phyloP scores from a whole-genome alignment of 306 rosid species.

The Glycine soja region DNA sequence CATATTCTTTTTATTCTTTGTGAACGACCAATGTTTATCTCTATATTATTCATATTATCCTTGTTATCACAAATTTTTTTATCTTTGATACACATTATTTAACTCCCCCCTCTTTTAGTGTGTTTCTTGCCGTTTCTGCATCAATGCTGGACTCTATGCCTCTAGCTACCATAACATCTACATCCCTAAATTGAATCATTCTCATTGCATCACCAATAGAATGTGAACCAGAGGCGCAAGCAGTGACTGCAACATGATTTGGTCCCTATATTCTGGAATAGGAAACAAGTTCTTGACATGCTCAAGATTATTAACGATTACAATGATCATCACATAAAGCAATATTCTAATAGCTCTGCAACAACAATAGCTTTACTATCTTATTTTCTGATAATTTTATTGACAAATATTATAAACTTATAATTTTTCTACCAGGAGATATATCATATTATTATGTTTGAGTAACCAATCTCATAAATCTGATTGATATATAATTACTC shows the following conservation, averaged over 20 bases:
- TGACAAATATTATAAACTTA: conserved; percentile 13
- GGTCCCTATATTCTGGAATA: conserved; percentile 70
- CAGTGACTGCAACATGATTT: conserved; percentile 94
- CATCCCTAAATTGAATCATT: conserved; percentile 97
- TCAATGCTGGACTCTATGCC: conserved; percentile 97
- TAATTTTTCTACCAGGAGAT: not conserved
- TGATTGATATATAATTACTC: conserved; percentile 19
- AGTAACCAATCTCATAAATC: too few relatives aligned
- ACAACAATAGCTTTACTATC: conserved; percentile 37
- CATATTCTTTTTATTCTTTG: too few relatives aligned
- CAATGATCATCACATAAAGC: not conserved
- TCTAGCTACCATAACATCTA: conserved; percentile 97
- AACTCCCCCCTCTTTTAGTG: not conserved
- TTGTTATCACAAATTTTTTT: too few relatives aligned
- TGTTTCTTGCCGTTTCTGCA: conserved; percentile 42
- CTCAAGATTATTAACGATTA: conserved; percentile 27
- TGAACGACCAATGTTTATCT: too few relatives aligned
- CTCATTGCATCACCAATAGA: conserved; percentile 93
- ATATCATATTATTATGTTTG: too few relatives aligned
- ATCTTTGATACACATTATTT: too few relatives aligned
- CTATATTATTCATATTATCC: too few relatives aligned
- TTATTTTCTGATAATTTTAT: conserved; percentile 7
- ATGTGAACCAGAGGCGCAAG: conserved; percentile 96
- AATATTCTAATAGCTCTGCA: conserved; percentile 28
- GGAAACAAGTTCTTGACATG: conserved; percentile 31